Base-by-base conservation (phyloP, 2,329 filamentous ascomycete species). In the Alternaria ethzedia region DNA sequence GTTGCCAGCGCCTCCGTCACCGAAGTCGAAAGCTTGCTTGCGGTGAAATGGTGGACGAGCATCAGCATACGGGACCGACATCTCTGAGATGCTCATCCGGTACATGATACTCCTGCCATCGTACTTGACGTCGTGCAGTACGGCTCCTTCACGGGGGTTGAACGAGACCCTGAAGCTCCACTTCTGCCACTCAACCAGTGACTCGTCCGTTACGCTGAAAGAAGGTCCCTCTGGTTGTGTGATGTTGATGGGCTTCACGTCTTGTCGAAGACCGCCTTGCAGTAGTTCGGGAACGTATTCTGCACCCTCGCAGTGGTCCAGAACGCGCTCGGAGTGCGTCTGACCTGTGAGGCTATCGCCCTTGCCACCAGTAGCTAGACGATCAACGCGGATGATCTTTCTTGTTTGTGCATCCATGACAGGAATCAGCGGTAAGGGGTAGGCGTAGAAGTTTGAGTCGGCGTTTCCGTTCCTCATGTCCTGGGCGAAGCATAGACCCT, bases 11-110 rank as follows among this genome's bases (percentile, higher is more conserved):
- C 90, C 90, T 10, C 86, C 88, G 62, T 92, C 89, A 8, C 90
- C 90, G 63, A 92, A 87, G 69, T 92, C 90, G 70, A 93, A 92
- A 1, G 90, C 90, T 57, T 89, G 87, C 75, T 93, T 92, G 45
- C 89, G 85, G 56, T 90, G 88, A 74, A 87, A 91, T 0, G 89
- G 90, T 0, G 84, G 80, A 2, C 90, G 85, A 8, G 77, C 88
- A 69, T 92, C 90, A 4, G 83, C 89, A 67, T 92, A 92, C 0
- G 89, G 89, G 0, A 91, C 88, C 5, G 83, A 82, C 87, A 93
- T 90, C 76, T 93, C 91, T 65, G 87, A 88, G 61, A 91, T 84
- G 65, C 87, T 88, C 28, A 93, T 77, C 1, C 90, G 85, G 79
- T 91, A 90, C 72, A 92, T 84, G 26, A 93, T 82, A 45, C 86